Percentiles rank a stretch among this genome's conserved stretches.
These are phyloP conservation scores for Cystofilobasidium capitatum DNA, from an alignment of 768 basidiomycete genomes.

Conservation along the genomic window DNA sequence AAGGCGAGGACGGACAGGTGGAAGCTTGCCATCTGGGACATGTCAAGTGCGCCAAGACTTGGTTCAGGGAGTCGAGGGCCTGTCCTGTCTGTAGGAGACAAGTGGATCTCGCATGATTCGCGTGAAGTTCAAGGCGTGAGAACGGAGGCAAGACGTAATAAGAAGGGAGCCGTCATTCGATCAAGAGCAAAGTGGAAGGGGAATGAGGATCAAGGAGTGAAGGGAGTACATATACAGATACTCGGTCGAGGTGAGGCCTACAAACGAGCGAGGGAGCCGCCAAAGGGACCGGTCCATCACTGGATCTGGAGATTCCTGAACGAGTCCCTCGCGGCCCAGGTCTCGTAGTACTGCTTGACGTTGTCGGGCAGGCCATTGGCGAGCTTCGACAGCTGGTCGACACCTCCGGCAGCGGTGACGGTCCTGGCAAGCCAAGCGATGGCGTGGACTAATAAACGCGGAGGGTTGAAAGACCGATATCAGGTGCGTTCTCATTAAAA, in stretches of 20 bases:
- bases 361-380: not conserved
- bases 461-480: not conserved
- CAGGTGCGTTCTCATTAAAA: not conserved
- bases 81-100: not conserved
- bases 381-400: slow-evolving; percentile 9
- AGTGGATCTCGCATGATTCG: not conserved
- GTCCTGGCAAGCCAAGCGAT: slow-evolving; percentile 24
- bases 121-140: no score
- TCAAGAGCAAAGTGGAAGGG: no score
- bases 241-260: no score
- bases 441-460: slow-evolving; percentile 6
- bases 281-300: no score
- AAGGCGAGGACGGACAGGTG: not conserved
- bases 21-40: not conserved
- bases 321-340: not conserved
- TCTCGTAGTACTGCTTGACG: slow-evolving; percentile 16
- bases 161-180: no score
- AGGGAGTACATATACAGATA: no score
- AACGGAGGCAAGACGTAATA: no score
- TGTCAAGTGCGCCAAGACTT: not conserved
- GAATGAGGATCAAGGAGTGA: no score
- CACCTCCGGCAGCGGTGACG: slow-evolving; percentile 15
- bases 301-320: slow-evolving; percentile 20
- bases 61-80: not conserved
- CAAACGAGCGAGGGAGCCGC: no score